Conservation (phyloP, 768 basidiomycete genomes). For the Macrolepiota dolichaula region DNA sequence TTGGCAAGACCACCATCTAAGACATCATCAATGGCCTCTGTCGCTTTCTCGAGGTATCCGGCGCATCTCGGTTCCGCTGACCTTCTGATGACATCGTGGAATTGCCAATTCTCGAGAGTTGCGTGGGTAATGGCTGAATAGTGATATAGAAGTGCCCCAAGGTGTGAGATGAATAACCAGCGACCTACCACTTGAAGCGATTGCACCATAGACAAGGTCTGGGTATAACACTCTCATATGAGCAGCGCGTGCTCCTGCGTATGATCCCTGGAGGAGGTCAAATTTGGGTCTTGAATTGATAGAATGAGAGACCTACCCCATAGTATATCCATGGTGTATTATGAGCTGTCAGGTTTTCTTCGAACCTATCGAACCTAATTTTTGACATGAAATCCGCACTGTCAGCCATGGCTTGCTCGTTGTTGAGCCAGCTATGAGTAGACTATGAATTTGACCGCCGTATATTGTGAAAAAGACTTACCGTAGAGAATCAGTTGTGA, state of each 20-base stretch:
- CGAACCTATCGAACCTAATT: background rate
- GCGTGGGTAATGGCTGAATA: slow-evolving; percentile 86
- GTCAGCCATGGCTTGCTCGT: background rate
- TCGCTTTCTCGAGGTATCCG: slow-evolving; percentile 49
- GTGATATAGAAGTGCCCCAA: slow-evolving; percentile 30
- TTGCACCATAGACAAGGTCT: slow-evolving; percentile 58
- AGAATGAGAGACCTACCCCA: background rate
- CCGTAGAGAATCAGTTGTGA: background rate
- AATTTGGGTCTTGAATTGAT: background rate
- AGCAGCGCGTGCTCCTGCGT: slow-evolving; percentile 89
- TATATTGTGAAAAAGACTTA: background rate
- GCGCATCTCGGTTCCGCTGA: slow-evolving; percentile 65
- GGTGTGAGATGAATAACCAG: background rate
- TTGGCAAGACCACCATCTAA: slow-evolving; percentile 46
- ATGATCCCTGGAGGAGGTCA: slow-evolving; percentile 56
- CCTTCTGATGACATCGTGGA: slow-evolving; percentile 75
- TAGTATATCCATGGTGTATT: background rate
- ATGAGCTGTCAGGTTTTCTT: background rate
- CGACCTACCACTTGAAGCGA: background rate
- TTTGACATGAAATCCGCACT: background rate
- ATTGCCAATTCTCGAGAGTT: slow-evolving; percentile 76
- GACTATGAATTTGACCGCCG: background rate
- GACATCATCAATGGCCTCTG: slow-evolving; percentile 58
- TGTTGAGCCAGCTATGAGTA: background rate
- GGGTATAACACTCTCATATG: slow-evolving; percentile 88